phyloP scores from a whole-genome alignment of 2,329 filamentous ascomycete genomes.

The Paracamarosporium sp. region DNA sequence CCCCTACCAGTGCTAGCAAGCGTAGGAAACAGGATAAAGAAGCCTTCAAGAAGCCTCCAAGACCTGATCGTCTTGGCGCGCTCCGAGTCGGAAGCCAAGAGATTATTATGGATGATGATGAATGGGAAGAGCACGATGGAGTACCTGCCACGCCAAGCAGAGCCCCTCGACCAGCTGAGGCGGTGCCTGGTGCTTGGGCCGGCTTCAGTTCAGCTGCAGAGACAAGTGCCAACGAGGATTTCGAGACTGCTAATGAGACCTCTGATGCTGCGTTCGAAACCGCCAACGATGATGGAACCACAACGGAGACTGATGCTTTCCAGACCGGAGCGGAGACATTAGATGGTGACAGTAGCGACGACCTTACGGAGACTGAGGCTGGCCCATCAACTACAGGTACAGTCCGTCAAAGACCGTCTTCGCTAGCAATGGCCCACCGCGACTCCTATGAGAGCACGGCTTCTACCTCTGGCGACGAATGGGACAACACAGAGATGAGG shows the following conservation, averaged over 20 bases:
- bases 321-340: conserved; percentile 85
- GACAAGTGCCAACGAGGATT: conserved; percentile 66
- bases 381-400: conserved; percentile 32
- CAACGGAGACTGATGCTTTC: conserved; percentile 92
- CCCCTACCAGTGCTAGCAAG: conserved; percentile 57
- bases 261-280: conserved; percentile 71
- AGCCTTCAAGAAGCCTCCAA: conserved; percentile 77
- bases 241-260: conserved; percentile 81
- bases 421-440: conserved; percentile 60
- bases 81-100: conserved; percentile 77
- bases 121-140: conserved; percentile 85
- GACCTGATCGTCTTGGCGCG: conserved; percentile 76
- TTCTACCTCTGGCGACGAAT: conserved; percentile 82
- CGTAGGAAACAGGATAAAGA: conserved; percentile 63
- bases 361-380: conserved; percentile 85
- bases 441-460: conserved; percentile 85
- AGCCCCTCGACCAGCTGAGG: conserved; percentile 29
- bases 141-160: conserved; percentile 63
- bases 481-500: conserved; percentile 66
- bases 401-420: conserved; percentile 46
- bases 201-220: conserved; percentile 45
- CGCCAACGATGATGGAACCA: conserved; percentile 72
- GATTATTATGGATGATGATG: conserved; percentile 77
- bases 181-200: conserved; percentile 38
- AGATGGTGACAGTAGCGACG: conserved; percentile 74